Evolutionary conservation across 768 basidiomycete genomes (phyloP).

Genomic region (Albatrellus ellisii): DNA sequence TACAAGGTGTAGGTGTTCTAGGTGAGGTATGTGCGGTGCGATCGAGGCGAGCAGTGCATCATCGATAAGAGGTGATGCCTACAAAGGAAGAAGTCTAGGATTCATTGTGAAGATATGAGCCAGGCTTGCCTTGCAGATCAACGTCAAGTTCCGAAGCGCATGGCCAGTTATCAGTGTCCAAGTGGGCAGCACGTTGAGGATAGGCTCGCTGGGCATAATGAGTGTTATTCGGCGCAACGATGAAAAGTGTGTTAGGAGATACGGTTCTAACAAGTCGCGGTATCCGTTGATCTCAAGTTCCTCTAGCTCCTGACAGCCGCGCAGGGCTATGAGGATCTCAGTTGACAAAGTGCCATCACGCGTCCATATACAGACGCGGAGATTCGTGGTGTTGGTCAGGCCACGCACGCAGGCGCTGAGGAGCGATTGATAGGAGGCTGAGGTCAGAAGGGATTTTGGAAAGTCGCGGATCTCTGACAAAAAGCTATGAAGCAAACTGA

Average conservation of each 20-base stretch:
- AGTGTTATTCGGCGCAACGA: conserved; percentile 43
- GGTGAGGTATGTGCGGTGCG: conserved; percentile 31
- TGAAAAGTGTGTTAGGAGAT: conserved; percentile 35
- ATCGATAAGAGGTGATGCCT: conserved; percentile 48
- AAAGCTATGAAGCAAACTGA: neutral
- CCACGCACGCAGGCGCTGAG: conserved; percentile 32
- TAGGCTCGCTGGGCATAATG: conserved; percentile 58
- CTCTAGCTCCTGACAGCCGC: conserved; percentile 25
- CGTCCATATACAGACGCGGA: conserved; percentile 64
- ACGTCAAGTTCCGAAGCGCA: conserved; percentile 41
- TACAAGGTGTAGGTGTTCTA: conserved; percentile 46
- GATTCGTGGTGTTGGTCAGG: conserved; percentile 45
- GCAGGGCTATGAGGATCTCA: conserved; percentile 41
- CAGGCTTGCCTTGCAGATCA: conserved; percentile 53
- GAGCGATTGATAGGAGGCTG: conserved; percentile 21
- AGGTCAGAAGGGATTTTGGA: conserved; percentile 34
- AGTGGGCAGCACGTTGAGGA: conserved; percentile 32
- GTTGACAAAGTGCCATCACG: conserved; percentile 62
- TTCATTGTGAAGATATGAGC: neutral
- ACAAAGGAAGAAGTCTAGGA: neutral
- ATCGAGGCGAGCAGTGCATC: conserved; percentile 40
- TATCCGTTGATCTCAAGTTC: conserved; percentile 68
- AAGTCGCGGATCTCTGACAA: conserved; percentile 60
- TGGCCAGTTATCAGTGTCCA: conserved; percentile 37
- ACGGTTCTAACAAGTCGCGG: conserved; percentile 38